These are phyloP conservation scores for Coniella vitis DNA, from an alignment of 2,329 filamentous ascomycete species.

Conservation along the genomic window DNA sequence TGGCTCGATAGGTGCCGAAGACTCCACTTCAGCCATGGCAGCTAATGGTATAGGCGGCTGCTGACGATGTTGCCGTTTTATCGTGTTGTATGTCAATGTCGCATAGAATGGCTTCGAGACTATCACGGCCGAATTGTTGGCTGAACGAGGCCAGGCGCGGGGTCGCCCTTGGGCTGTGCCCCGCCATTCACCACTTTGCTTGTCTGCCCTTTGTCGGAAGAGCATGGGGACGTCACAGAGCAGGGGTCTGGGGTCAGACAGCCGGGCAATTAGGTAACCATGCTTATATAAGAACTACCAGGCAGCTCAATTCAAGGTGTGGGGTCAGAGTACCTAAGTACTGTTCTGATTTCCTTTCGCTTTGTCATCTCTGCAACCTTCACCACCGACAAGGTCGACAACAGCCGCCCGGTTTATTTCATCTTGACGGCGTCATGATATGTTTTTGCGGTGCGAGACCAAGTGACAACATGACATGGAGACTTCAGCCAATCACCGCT, in stretches of 20 bases:
- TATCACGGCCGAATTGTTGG: not conserved
- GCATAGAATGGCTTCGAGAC: not conserved
- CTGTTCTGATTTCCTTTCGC: no score
- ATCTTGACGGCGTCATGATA: not conserved
- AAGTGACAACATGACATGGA: not conserved
- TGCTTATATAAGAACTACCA: not conserved
- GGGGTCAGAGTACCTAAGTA: no score
- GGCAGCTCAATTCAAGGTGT: no score
- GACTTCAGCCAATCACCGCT: not conserved
- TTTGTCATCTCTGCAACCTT: no score
- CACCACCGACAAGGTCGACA: no score
- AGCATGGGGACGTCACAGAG: slow-evolving; percentile 1
- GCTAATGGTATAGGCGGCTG: not conserved
- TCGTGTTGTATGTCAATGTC: not conserved
- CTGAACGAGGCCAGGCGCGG: slow-evolving; percentile 2
- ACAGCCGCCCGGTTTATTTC: not conserved
- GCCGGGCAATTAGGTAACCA: not conserved
- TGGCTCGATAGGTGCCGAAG: slow-evolving; percentile 37
- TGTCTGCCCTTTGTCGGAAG: not conserved
- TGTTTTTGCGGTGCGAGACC: not conserved
- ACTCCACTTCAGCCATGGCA: slow-evolving; percentile 48
- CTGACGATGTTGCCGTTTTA: not conserved
- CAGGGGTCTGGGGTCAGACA: not conserved
- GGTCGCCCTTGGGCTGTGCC: not conserved
- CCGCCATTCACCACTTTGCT: not conserved